A percentile compares a stretch with the other conserved stretches of the same genome.
Conservation (phyloP, 164 flowering plant genomes). For the Kalanchoe fedtschenkoi region DNA sequence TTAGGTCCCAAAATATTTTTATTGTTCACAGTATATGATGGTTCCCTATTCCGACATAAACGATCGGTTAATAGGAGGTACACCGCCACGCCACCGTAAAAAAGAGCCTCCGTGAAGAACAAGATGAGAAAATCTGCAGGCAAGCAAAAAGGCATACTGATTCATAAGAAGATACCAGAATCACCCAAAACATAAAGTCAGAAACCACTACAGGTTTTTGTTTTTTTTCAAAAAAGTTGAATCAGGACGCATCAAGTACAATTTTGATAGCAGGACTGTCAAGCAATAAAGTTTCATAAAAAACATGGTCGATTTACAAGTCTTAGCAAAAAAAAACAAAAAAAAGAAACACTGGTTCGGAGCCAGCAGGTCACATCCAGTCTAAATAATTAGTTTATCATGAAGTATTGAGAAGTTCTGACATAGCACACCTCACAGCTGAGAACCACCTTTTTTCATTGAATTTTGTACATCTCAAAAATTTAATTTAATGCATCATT, state of each 20-base stretch:
- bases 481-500: too few relatives aligned
- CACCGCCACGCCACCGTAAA: conserved; percentile 82
- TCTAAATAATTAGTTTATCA: too few relatives aligned
- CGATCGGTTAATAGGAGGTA: conserved; percentile 59
- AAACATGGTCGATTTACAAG: neutral
- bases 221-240: too few relatives aligned
- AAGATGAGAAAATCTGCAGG: conserved; percentile 89
- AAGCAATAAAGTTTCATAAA: neutral
- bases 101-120: conserved; percentile 94
- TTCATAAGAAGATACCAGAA: neutral
- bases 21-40: conserved; percentile 16
- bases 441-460: too few relatives aligned
- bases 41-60: conserved; percentile 29
- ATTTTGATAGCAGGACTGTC: neutral
- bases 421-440: too few relatives aligned
- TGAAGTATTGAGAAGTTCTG: too few relatives aligned
- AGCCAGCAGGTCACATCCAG: neutral
- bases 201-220: neutral
- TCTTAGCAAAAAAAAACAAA: neutral
- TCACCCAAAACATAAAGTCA: neutral
- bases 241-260: neutral
- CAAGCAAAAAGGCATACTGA: neutral
- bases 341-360: neutral
- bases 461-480: too few relatives aligned
- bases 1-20: conserved; percentile 18